Evolutionary conservation across 2,329 filamentous ascomycete species (phyloP).

Genomic region (Fusarium neocosmosporiellum): DNA sequence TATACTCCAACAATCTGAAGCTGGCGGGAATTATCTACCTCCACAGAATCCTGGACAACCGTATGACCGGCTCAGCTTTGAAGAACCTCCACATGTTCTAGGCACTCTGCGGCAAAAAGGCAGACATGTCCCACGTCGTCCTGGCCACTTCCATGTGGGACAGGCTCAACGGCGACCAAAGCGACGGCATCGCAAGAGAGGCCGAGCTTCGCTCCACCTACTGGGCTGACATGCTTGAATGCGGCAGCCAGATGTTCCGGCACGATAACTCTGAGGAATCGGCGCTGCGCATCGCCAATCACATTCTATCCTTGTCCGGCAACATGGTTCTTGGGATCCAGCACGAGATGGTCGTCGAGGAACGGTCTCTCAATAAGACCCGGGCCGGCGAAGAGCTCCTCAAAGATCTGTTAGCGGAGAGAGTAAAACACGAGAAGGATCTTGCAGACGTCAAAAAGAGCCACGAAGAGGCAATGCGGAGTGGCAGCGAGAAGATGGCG

Average conservation of each 20-base stretch:
- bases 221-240: background rate
- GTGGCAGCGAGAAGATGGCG: background rate
- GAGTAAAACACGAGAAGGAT: background rate
- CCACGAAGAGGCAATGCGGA: background rate
- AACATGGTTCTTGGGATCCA: background rate
- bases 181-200: background rate
- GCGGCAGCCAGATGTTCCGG: background rate
- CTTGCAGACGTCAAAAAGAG: background rate
- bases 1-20: background rate
- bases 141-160: background rate
- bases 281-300: background rate
- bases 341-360: background rate
- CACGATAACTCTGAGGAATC: background rate
- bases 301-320: background rate
- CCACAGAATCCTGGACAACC: background rate
- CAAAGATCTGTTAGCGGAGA: no score
- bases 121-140: background rate
- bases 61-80: background rate
- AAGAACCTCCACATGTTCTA: background rate
- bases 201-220: background rate
- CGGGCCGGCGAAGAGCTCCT: background rate
- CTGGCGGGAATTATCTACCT: background rate
- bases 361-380: background rate
- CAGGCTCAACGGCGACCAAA: background rate
- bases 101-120: background rate